Evolutionary conservation across 495 filamentous ascomycete species (phyloP), one percentile per base, ranked within the genome.

Genomic region (Astrothelium subdiscretum): DNA sequence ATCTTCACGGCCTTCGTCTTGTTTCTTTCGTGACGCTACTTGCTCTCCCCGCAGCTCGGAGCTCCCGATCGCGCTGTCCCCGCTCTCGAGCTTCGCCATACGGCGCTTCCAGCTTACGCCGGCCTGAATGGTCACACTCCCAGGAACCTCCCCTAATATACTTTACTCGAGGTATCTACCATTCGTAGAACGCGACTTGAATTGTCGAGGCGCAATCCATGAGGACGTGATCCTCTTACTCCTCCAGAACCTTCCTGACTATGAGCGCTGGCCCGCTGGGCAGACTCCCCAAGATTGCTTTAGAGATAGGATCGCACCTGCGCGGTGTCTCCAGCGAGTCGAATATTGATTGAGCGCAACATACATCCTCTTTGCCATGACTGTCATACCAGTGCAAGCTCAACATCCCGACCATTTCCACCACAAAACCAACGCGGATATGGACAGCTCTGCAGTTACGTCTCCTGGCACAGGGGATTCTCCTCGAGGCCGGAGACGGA

Each of bases 291-390:
- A 54, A 54, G 48, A 54, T 54, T 54, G 48, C 24, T 54, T 29
- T 54, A 11, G 48, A 54, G 48, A 54, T 54, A 26, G 48, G 48
- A 29, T 54, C 48, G 24, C 48, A 54, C 48, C 48, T 54, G 12
- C 48, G 48, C 26, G 48, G 48, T 54, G 48, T 54, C 48, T 54
- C 48, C 22, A 54, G 48, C 24, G 48, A 54, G 20, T 54, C 48
- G 48, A 54, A 54, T 15, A 20, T 54, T 8, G 48, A 54, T 29
- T 54, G 29, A 29, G 2, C 24, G 10, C 20, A 20, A 26, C 11
- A 20, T 27, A 54, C 24, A 11, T 24, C 29, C 29, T 8, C 48
- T 27, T 54, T 20, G 48, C 48, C 5, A 29, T 54, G 48, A 54
- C 48, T 29, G 24, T 29, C 20, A 26, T 10, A 10, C 24, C 48